These are phyloP conservation scores for Isoetes taiwanensis DNA, from an alignment of 75 land plant species.

Conservation along the genomic window DNA sequence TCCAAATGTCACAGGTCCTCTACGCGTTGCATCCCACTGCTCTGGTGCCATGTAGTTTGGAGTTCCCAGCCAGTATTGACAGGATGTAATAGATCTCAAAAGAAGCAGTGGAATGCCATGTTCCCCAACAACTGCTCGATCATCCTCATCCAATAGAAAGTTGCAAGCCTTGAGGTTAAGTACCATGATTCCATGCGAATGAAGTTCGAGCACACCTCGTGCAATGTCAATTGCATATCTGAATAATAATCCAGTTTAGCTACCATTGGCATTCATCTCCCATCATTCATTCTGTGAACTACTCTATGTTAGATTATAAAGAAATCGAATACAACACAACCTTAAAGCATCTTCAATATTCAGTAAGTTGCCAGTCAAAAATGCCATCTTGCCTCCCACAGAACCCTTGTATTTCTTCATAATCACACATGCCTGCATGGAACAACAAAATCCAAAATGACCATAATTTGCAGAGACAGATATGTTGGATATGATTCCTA, in stretches of 20 bases:
- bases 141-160: slow-evolving; percentile 59
- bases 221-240: slow-evolving; percentile 70
- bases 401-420: slow-evolving; percentile 94
- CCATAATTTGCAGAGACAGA: neutral
- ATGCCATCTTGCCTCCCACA: slow-evolving; percentile 79
- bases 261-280: too few relatives aligned
- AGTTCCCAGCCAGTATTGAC: slow-evolving; percentile 56
- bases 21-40: slow-evolving; percentile 75
- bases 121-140: slow-evolving; percentile 68
- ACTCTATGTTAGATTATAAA: neutral
- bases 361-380: slow-evolving; percentile 52
- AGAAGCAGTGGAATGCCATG: slow-evolving; percentile 70
- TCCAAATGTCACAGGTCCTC: slow-evolving; percentile 81
- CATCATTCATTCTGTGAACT: neutral
- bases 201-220: slow-evolving; percentile 62
- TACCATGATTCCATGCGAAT: slow-evolving; percentile 60
- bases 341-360: slow-evolving; percentile 62
- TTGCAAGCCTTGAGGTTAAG: slow-evolving; percentile 90
- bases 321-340: slow-evolving; percentile 19
- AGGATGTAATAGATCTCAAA: slow-evolving; percentile 32
- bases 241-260: neutral
- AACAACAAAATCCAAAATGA: neutral
- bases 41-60: slow-evolving; percentile 99
- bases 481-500: neutral
- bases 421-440: slow-evolving; percentile 57